A percentile compares a stretch with the other conserved stretches of the same genome.
These are phyloP conservation scores for Leccinum broughii DNA, from an alignment of 768 basidiomycete genomes.

Conservation along the genomic window DNA sequence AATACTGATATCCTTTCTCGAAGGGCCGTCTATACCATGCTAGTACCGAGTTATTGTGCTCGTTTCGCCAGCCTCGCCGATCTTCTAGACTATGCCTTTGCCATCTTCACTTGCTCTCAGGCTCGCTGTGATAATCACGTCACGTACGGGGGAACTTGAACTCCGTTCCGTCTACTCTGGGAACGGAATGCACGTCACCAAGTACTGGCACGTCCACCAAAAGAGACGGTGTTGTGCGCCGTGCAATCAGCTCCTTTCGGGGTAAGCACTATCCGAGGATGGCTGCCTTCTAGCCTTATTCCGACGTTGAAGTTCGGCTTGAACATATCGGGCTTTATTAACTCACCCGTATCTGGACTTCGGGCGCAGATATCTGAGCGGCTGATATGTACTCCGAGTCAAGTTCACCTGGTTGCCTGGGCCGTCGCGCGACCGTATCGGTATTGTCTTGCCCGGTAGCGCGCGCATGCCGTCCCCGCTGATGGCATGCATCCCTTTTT, in stretches of 20 bases:
- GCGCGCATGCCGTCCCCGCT: slow-evolving; percentile 7
- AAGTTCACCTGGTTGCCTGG: too few species aligned
- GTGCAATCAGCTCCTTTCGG: not conserved
- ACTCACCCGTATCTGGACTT: not conserved
- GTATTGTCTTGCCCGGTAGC: slow-evolving; percentile 1
- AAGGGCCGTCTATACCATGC: too few species aligned
- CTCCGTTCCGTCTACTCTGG: not conserved
- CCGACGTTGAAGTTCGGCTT: not conserved
- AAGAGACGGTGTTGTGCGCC: not conserved
- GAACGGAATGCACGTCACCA: not conserved
- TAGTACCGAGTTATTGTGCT: too few species aligned
- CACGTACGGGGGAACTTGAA: not conserved
- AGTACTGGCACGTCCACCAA: not conserved
- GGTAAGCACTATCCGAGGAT: not conserved
- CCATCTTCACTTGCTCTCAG: not conserved
- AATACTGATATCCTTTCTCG: too few species aligned
- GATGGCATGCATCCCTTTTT: not conserved
- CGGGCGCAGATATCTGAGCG: not conserved
- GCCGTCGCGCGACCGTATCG: slow-evolving; percentile 4
- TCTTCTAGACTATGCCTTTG: not conserved
- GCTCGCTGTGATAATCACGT: not conserved
- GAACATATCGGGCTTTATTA: slow-evolving; percentile 9
- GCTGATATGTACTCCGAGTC: not conserved
- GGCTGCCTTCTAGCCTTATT: too few species aligned
- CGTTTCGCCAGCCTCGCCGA: not conserved